Conservation (phyloP, 2,329 filamentous ascomycete genomes). For the Colletotrichum scovillei region DNA sequence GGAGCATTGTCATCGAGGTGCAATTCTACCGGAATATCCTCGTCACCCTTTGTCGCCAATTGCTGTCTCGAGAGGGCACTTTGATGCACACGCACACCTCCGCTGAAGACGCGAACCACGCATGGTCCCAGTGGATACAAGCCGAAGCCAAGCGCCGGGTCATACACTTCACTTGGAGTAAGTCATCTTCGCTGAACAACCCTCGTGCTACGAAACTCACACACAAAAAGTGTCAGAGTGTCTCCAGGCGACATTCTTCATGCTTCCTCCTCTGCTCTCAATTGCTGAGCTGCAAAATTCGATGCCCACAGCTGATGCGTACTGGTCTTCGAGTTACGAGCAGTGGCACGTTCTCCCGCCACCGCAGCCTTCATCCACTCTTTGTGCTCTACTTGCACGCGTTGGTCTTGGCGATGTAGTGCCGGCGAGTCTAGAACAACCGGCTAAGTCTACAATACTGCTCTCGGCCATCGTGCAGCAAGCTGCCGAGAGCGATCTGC, state of each 20-base stretch:
- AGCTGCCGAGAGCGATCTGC: slow-evolving; percentile 4
- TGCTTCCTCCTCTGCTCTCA: neutral
- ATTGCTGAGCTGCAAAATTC: slow-evolving; percentile 2
- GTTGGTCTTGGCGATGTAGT: neutral
- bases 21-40: neutral
- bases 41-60: neutral
- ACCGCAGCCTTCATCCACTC: neutral
- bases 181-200: neutral
- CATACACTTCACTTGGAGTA: neutral
- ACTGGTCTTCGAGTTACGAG: slow-evolving; percentile 4
- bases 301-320: neutral
- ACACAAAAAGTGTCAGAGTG: neutral
- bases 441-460: neutral
- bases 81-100: neutral
- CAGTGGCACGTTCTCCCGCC: slow-evolving; percentile 5
- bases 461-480: slow-evolving; percentile 14
- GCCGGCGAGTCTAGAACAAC: neutral
- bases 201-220: neutral
- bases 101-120: neutral
- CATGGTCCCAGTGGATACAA: neutral
- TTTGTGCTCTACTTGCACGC: neutral
- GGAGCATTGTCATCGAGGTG: neutral
- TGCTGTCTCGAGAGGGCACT: neutral
- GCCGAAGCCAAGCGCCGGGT: neutral
- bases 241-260: neutral